Percentiles rank a stretch among this genome's conserved stretches.
phyloP scores from a whole-genome alignment of 345 rosid species.

The Sisymbrium altissimum region DNA sequence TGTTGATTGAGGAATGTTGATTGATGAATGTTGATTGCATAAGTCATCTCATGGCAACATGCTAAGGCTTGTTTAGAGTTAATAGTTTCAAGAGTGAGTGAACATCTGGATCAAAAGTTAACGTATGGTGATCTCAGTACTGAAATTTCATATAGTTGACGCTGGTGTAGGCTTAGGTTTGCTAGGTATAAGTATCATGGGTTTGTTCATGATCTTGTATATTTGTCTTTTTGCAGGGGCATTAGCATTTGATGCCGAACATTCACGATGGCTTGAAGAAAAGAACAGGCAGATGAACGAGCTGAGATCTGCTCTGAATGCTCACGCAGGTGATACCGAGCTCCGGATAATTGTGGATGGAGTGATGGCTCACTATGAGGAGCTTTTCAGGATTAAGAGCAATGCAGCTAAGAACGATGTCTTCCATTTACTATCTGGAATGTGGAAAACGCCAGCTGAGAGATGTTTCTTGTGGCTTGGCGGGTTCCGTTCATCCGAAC shows the following conservation, averaged over 20 bases:
- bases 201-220: conserved; percentile 8
- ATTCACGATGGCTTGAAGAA: conserved; percentile 90
- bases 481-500: conserved; percentile 91
- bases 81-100: conserved; percentile 3
- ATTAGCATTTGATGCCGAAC: conserved; percentile 80
- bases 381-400: conserved; percentile 75
- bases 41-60: conserved; percentile 7
- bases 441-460: conserved; percentile 99
- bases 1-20: background rate
- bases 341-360: conserved; percentile 69
- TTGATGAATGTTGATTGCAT: conserved; percentile 1
- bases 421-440: conserved; percentile 90
- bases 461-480: conserved; percentile 96
- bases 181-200: background rate
- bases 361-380: conserved; percentile 64
- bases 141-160: background rate
- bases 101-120: background rate
- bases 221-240: conserved; percentile 53
- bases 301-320: conserved; percentile 84
- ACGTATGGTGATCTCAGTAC: background rate
- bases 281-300: conserved; percentile 66
- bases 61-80: background rate
- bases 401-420: conserved; percentile 86
- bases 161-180: background rate
- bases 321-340: conserved; percentile 88